Evolutionary conservation across 352 stramenopile species (phyloP), one percentile per base, ranked within the genome.

Genomic region (Phytophthora nicotianae): DNA sequence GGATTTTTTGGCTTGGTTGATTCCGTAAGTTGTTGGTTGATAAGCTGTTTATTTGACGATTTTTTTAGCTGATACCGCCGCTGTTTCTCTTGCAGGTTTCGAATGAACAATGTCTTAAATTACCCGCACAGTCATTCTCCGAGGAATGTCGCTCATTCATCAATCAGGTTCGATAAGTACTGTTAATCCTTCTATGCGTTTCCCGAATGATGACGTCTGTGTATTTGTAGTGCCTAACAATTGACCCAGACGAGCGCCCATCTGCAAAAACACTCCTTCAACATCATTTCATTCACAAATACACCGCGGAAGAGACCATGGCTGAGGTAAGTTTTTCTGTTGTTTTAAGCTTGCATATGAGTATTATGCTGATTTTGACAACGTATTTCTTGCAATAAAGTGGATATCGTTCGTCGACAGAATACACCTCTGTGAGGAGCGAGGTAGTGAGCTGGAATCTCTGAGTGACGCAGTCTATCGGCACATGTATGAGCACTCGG

Each of bases 1-100:
- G 87, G 87, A 19, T 95, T 95, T 54, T 95, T 95, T 43, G 87
- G 87, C n/a, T 71, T 95, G 41, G 83, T 95, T 17, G 87, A 95
- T 62, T 93, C 83, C 35, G 87, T 90, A 43, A 51, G 79, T 63
- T 54, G 57, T 37, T 35, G 17, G 8, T 38, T 21, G 23, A 32
- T 41, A 19, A 4, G 0, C 47, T 53, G 45, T 7, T 43, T 17
- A 47, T 53, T 53, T 45, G 5, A 19, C 56, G n/a, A 10, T 23
- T 26, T 2, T 47, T 33, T 3, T 47, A 11, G 10, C 20, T 60
- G 9, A 65, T 35, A 57, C 1, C 5, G 13, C 14, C 49, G 20
- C 19, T 17, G 26, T 43, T 17, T 27, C 23, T 37, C 9, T 40
- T 56, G 8, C 32, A 95, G 86, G 83, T 93, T 42, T 81, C 81